Evolutionary conservation across 2,329 filamentous ascomycete genomes (phyloP), one percentile per base, ranked within the genome.

Genomic region (Aspergillus sp.): DNA sequence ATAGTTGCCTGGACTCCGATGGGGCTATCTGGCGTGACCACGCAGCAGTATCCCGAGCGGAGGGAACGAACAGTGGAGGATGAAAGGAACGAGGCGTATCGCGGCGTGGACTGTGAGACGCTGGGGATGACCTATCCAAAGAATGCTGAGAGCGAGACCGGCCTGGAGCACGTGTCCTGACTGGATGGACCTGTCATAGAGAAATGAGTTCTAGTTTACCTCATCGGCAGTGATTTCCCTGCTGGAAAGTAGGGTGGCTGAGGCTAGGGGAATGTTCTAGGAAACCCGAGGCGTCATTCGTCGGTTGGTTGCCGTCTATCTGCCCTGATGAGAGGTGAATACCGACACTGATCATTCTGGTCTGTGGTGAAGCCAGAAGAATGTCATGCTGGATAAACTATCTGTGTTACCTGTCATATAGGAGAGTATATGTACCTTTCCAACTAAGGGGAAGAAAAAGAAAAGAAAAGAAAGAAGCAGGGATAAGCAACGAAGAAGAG

Each of bases 1-100:
- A 61, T 69, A 8, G 59, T 70, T 12, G 67, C 67, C n/a, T 55
- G 67, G 17, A 65, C 70, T 38, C 60, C 65, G n/a, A 69, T 70
- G 68, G 55, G 66, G 4, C 61, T 70, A n/a, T 64, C 57, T 45
- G 64, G 65, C 9, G 39, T 63, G 12, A 56, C 65, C 12, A 69
- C 67, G 3, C 54, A 69, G 47, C 51, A 69, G 49, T 71, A 71
- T 28, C 70, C 72, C 0, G 71, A 73, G 60, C 67, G 68, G 17
- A 72, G 68, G 61, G 63, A 67, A 19, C 64, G 64, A 32, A 69
- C 65, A 2, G 61, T 73, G 45, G 69, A 72, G 47, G 65, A 67
- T 8, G 69, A 65, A 47, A 65, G 69, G 56, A 58, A 59, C 49
- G 60, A 61, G 55, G 36, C 25, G 25, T 17, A 32, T 32, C 6